Evolutionary conservation across 495 filamentous ascomycete genomes (phyloP), one percentile per base, ranked within the genome.

Genomic region (Extremus antarcticus): DNA sequence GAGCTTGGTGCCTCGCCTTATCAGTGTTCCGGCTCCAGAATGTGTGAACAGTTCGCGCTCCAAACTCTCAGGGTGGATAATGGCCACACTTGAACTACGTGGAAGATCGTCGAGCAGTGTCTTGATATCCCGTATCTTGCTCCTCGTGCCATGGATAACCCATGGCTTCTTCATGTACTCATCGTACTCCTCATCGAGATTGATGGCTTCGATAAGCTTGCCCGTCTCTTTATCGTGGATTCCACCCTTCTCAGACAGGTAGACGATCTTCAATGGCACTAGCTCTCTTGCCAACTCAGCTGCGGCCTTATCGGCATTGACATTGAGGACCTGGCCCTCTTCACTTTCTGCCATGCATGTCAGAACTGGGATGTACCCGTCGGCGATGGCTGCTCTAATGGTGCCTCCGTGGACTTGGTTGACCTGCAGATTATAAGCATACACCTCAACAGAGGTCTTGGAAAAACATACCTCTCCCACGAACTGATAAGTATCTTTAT

Each of bases 111-210:
- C 84, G 49, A 98, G 75, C 9, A 98, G 79, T 19, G 92, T 87
- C 75, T 96, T 96, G 73, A 95, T 94, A 74, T 98, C 91, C 72
- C 91, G 94, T 72, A 98, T 96, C 85, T 98, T 98, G 53, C 96
- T 74, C 61, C 90, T 83, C 41, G 92, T 98, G 29, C 92, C 92
- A 70, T 94, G 92, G 58, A 86, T 85, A 66, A 95, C 94, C 92
- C 92, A 98, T 68, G 86, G 83, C 72, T 96, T 90, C 47, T 78
- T 82, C 91, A 98, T 95, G 62, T 96, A 76, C 66, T 89, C 78
- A 16, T 95, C 94, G 66, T 86, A 98, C 70, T 98, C 92, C 72
- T 98, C 91, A 63, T 98, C 92, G 21, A 98, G 79, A 73, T 98
- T 97, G 67, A 98, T 98, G 49, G 83, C 88, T 9, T 90, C 95